These are phyloP conservation scores for Boletus tomentosulus DNA, from an alignment of 768 basidiomycete species.

Conservation along the genomic window DNA sequence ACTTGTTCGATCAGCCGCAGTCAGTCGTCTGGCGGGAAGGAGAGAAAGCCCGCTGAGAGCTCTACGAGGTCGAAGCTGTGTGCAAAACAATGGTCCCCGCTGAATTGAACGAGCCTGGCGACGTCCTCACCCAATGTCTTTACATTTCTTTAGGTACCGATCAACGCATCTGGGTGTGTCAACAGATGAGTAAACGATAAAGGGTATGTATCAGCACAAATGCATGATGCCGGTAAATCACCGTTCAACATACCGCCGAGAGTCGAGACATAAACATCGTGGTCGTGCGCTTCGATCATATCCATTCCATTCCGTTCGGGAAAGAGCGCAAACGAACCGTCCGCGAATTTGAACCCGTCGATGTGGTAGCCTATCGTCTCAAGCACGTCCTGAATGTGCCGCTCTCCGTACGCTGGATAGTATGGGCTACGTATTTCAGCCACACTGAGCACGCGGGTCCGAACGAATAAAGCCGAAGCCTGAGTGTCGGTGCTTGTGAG, in stretches of 20 bases:
- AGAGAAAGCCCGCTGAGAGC: too few relatives aligned
- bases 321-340: conserved; percentile 25
- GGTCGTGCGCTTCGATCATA: conserved; percentile 40
- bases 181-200: conserved; percentile 5
- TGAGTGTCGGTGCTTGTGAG: conserved; percentile 1
- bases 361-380: conserved; percentile 40
- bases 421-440: conserved; percentile 46
- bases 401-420: conserved; percentile 39
- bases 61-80: too few relatives aligned
- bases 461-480: conserved; percentile 15
- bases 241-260: conserved; percentile 35
- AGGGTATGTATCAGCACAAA: neutral
- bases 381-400: conserved; percentile 39
- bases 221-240: neutral
- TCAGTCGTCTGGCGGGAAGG: neutral
- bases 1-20: neutral
- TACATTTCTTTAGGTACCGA: neutral
- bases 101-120: too few relatives aligned
- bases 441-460: conserved; percentile 31
- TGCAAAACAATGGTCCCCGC: too few relatives aligned
- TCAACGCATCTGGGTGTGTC: conserved; percentile 3
- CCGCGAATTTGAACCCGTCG: conserved; percentile 39
- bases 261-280: conserved; percentile 42
- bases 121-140: neutral
- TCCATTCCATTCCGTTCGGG: conserved; percentile 32